Base-by-base conservation (phyloP, 176 grass and related monocot genomes). In the Otatea glauca region DNA sequence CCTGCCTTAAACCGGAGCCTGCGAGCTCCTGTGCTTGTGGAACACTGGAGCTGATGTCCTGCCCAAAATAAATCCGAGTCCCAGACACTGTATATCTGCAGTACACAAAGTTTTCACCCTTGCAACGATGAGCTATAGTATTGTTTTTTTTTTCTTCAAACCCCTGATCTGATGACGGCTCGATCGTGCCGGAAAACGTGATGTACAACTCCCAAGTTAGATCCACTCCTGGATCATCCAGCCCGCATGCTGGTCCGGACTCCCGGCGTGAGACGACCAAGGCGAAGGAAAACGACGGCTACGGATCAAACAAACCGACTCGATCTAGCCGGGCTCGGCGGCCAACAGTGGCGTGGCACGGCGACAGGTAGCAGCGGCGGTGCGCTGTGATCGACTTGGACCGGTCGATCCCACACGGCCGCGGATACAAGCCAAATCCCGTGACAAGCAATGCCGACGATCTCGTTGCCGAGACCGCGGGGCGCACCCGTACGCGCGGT, bases 401-500 rank as follows among this genome's bases (percentile, higher is more conserved):
- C 34, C 5, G 59, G 29, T 64, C 47, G 21, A 77, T 76, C 54
- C 37, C 54, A 41, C 35, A 13, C 27, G 44, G 17, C 16, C 27
- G 61, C 27, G 18, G 27, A 65, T 63, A 6, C 60, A 29, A 3
- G 13, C 5, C 37, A 7, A 43, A 34, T 80, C 87, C 17, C 32
- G 76, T 76, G 88, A 75, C 82, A 24, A 55, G 39, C 42, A 65
- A 29, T 23, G 38, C 83, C 88, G 23, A 17, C 65, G 78, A 90
- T 83, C 84, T 73, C 5, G 48, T 27, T 77, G 84, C 79, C 73
- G 45, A 69, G 20, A 7, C 10, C 38, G 38, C 66, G 74, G 58
- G 84, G 79, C 66, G 79, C 84, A 83, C 0, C 58, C 73, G 88
- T 83, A 86, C 83, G 83, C 88, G 54, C 72, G 37, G 43, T 23